Evolutionary conservation across 208 protist genomes (phyloP).

Genomic region (Leishmania amazonensis): DNA sequence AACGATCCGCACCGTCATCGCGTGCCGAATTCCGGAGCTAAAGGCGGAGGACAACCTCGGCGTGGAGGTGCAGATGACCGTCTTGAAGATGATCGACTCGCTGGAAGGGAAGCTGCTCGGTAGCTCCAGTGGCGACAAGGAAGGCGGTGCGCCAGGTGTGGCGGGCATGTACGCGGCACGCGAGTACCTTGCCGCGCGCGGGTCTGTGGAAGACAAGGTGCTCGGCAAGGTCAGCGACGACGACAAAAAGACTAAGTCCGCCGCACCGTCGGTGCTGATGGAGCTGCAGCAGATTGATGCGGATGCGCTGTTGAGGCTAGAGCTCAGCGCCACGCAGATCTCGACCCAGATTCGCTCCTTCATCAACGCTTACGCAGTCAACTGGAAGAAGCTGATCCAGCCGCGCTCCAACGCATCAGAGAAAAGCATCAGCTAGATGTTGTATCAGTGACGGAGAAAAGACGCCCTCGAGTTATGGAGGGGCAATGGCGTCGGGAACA

Average conservation of each 20-base stretch:
- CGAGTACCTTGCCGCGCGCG: constrained; percentile 64
- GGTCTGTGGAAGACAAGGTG: constrained; percentile 69
- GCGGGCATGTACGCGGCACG: constrained; percentile 46
- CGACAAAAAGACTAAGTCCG: constrained; percentile 37
- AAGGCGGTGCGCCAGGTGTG: constrained; percentile 26
- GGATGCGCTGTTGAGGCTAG: constrained; percentile 60
- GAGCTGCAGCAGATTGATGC: constrained; percentile 72
- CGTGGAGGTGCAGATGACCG: constrained; percentile 75
- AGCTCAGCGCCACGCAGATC: constrained; percentile 61
- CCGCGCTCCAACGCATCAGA: constrained; percentile 51
- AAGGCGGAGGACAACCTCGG: constrained; percentile 91
- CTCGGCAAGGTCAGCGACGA: constrained; percentile 45
- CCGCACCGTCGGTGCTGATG: constrained; percentile 55
- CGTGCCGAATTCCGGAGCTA: constrained; percentile 72
- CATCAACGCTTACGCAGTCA: constrained; percentile 75
- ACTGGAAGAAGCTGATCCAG: constrained; percentile 90
- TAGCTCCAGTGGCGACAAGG: constrained; percentile 45
- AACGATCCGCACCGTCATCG: constrained; percentile 67
- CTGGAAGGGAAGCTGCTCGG: constrained; percentile 47
- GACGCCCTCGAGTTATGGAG: background rate
- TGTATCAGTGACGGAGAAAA: background rate
- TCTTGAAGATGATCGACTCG: constrained; percentile 66
- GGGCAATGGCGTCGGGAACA: background rate
- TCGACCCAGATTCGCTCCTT: constrained; percentile 62
- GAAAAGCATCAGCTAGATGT: constrained; percentile 63